phyloP scores from a whole-genome alignment of 805 yeast species.

The Starmera amethionina region DNA sequence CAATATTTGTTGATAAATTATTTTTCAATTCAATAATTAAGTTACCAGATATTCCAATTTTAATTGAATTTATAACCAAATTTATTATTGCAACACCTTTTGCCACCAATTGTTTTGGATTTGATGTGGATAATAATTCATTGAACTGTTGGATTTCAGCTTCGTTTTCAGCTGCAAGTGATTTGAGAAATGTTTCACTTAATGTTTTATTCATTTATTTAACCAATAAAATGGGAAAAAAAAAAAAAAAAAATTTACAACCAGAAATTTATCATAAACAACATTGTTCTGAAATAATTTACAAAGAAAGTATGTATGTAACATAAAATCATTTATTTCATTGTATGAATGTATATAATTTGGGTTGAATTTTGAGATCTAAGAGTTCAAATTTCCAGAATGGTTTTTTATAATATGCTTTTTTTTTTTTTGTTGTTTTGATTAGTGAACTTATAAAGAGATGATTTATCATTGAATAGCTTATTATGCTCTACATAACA shows the following conservation, averaged over 20 bases:
- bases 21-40: slow-evolving; percentile 50
- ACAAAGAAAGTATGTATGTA: too few species aligned
- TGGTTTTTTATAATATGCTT: neutral
- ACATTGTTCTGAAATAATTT: too few species aligned
- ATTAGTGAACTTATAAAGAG: neutral
- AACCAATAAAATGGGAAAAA: neutral
- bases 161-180: slow-evolving; percentile 9
- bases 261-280: too few species aligned
- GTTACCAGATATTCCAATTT: slow-evolving; percentile 77
- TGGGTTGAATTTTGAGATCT: too few species aligned
- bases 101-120: slow-evolving; percentile 58
- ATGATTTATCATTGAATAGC: too few species aligned
- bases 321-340: neutral
- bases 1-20: slow-evolving; percentile 36
- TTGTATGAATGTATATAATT: neutral
- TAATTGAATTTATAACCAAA: slow-evolving; percentile 45
- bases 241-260: too few species aligned
- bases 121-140: slow-evolving; percentile 30
- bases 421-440: slow-evolving; percentile 1
- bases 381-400: too few species aligned
- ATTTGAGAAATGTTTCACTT: slow-evolving; percentile 10
- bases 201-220: slow-evolving; percentile 4
- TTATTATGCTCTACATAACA: slow-evolving; percentile 47
- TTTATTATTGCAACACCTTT: slow-evolving; percentile 73
- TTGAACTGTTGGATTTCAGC: slow-evolving; percentile 19